Evolutionary conservation across 106 monocot species (phyloP).

Genomic region (Apostasia ramifera): DNA sequence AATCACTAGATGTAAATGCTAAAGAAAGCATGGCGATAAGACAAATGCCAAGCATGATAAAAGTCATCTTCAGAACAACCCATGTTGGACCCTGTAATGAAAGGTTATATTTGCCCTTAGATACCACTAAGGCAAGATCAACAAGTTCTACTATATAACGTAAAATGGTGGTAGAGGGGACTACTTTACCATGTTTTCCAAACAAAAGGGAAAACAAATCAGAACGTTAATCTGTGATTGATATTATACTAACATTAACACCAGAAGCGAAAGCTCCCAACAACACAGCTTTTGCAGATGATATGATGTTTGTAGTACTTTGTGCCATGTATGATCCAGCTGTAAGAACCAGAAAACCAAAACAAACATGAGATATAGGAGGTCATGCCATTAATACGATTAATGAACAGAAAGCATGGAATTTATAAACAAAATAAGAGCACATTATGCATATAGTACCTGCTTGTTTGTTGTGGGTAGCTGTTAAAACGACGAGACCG

Average conservation of each 20-base stretch:
- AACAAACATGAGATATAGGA: neutral
- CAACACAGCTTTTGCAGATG: slow-evolving; percentile 72
- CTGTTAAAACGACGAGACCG: no score
- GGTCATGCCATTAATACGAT: no score
- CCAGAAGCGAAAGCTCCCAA: slow-evolving; percentile 80
- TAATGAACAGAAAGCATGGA: no score
- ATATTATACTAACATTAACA: slow-evolving; percentile 55
- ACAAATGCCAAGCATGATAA: slow-evolving; percentile 62
- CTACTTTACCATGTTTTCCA: neutral
- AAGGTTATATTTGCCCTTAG: neutral
- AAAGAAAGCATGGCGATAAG: slow-evolving; percentile 75
- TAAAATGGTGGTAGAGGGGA: neutral
- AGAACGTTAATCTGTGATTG: neutral
- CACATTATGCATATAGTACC: no score
- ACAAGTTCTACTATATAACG: neutral
- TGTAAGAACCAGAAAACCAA: neutral
- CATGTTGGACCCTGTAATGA: slow-evolving; percentile 63
- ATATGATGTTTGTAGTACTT: slow-evolving; percentile 27
- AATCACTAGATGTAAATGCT: slow-evolving; percentile 74
- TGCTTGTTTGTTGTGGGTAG: no score
- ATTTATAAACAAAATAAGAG: no score
- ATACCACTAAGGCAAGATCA: neutral
- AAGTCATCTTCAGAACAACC: slow-evolving; percentile 61
- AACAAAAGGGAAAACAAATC: neutral
- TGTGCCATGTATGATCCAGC: slow-evolving; percentile 24